Conservation (phyloP, 331 rosid genomes). For the Quercus phellos region DNA sequence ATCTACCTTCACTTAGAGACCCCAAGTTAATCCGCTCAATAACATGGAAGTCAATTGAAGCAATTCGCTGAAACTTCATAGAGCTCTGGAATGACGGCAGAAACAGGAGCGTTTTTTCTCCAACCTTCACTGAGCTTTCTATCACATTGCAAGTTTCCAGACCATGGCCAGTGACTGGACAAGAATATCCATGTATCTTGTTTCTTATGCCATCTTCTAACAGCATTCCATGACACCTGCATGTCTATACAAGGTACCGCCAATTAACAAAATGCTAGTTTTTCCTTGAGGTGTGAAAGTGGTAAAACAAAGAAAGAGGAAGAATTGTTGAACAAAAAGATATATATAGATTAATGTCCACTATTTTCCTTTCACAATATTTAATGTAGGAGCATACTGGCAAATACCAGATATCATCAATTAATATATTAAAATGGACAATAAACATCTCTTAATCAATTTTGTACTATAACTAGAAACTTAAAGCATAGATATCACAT, state of each 20-base stretch:
- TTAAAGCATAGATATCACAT: neutral
- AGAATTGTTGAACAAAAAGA: neutral
- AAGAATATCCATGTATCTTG: conserved; percentile 29
- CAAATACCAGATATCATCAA: neutral
- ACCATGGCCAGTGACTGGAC: conserved; percentile 56
- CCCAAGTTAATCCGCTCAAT: conserved; percentile 60
- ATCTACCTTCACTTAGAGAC: conserved; percentile 60
- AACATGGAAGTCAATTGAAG: conserved; percentile 49
- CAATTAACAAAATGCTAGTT: conserved; percentile 9
- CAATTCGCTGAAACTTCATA: conserved; percentile 31
- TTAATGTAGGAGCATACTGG: neutral
- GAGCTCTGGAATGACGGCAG: conserved; percentile 52
- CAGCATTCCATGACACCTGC: conserved; percentile 74
- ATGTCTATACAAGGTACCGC: conserved; percentile 40
- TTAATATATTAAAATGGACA: neutral
- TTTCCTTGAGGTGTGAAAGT: neutral
- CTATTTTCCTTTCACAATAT: neutral
- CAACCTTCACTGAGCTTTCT: conserved; percentile 52
- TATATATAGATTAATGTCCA: neutral
- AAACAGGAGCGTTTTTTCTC: conserved; percentile 54
- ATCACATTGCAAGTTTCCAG: conserved; percentile 44
- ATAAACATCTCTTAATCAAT: neutral
- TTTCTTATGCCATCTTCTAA: conserved; percentile 35
- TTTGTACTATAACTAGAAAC: neutral
- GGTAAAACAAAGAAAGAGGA: neutral